These are phyloP conservation scores for Trichoderma koningii DNA, from an alignment of 2,329 filamentous ascomycete genomes.

Conservation along the genomic window DNA sequence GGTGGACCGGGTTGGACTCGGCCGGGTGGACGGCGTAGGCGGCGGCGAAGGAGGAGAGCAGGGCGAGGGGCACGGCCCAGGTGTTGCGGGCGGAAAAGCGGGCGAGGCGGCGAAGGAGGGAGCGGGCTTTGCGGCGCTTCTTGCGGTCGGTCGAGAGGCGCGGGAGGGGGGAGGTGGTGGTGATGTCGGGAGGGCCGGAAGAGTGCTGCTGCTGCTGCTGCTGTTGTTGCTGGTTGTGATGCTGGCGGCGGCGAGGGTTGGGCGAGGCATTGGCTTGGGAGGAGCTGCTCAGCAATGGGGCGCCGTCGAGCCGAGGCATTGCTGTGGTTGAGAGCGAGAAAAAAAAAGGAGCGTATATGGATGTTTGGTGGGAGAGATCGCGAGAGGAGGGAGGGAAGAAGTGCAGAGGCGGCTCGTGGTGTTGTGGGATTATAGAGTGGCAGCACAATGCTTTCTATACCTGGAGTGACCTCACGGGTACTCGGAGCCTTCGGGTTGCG, in stretches of 20 bases:
- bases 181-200: conserved; percentile 8
- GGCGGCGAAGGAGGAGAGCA: conserved; percentile 63
- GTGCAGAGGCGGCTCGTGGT: not conserved
- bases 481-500: not conserved
- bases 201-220: not conserved
- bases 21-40: conserved; percentile 74
- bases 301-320: conserved; percentile 23
- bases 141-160: conserved; percentile 14
- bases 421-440: not conserved
- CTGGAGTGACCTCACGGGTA: conserved; percentile 1
- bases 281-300: conserved; percentile 17
- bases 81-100: conserved; percentile 53
- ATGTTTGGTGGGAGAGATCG: not conserved
- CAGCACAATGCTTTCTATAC: conserved; percentile 3
- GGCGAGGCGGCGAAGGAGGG: conserved; percentile 18
- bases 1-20: conserved; percentile 73
- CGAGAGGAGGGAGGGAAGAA: not conserved
- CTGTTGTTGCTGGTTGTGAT: not conserved
- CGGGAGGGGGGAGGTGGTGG: not conserved
- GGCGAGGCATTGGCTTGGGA: not conserved
- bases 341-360: not conserved
- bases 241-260: not conserved
- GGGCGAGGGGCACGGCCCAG: conserved; percentile 64
- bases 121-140: conserved; percentile 23
- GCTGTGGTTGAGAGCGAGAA: not conserved